Base-by-base conservation (phyloP, 1,284 basidiomycete species). In the Trichosporon sp. region DNA sequence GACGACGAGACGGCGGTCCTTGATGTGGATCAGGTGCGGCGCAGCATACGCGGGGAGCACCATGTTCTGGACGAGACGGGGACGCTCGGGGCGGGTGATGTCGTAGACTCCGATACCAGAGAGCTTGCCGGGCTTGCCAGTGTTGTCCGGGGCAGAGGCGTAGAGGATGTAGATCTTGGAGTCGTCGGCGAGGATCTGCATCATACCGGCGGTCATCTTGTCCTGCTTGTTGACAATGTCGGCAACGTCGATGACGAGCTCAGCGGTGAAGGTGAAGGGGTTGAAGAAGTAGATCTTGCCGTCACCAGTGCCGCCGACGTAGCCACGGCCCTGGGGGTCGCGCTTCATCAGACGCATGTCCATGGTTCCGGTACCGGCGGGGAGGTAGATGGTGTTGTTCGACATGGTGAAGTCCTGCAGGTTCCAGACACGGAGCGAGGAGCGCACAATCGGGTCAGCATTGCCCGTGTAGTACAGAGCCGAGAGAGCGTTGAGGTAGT, bases 131-230 rank as follows among this genome's bases (percentile, higher is more conserved):
- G 51, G 27, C 35, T 60, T 58, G 12, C 35, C 35, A 15, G 65
- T 66, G 29, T 65, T 63, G 53, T 68, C 65, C 18, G 38, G 51
- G 12, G 58, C 68, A 18, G 68, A 70, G 31, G 62, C 62, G 38
- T 72, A 72, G 2, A 64, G 70, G 1, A 72, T 27, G 62, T 69
- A 72, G 25, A 72, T 27, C 60, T 62, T 62, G n/a, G 58, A 65
- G 68, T 72, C 70, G 62, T 72, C 70, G 13, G 31, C 32, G 27
- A 60, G 63, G 47, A 72, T 63, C 35, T 66, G 58, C 70, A 68
- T 72, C 63, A 67, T 67, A 56, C 69, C 68, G n/a, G 70, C 68
- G 12, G 65, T 65, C 60, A 72, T 60, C 42, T 62, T 69, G 65
- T 64, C 62, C n/a, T 56, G n/a, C 29, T 56, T 65, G 18, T 23